Conservation (phyloP, 768 basidiomycete genomes). For the Strobilomyces echinocephalus region DNA sequence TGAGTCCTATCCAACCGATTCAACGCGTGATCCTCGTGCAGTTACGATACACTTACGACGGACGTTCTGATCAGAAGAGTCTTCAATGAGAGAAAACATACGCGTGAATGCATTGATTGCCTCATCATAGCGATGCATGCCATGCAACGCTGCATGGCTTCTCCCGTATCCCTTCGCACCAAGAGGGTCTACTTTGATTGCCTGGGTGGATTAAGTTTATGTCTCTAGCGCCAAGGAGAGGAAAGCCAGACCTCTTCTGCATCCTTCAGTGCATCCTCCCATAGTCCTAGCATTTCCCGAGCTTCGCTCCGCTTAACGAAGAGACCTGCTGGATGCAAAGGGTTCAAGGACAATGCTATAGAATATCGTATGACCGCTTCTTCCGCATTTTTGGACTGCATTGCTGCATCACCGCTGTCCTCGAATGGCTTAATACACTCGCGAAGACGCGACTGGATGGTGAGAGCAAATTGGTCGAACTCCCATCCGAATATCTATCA, state of each 20-base stretch:
- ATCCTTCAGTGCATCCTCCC: not conserved
- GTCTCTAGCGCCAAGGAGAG: not conserved
- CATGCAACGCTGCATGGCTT: too few relatives aligned
- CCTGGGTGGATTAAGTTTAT: not conserved
- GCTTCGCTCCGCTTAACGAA: constrained; percentile 7
- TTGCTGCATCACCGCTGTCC: not conserved
- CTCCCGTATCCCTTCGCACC: too few relatives aligned
- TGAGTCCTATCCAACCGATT: too few relatives aligned
- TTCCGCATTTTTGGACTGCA: not conserved
- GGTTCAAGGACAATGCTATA: constrained; percentile 2
- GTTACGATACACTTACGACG: too few relatives aligned
- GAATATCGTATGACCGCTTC: constrained; percentile 4
- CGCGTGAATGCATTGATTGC: too few relatives aligned
- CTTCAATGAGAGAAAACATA: too few relatives aligned
- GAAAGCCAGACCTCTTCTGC: not conserved
- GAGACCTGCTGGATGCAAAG: not conserved
- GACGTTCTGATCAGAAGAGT: too few relatives aligned
- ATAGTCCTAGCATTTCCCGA: not conserved
- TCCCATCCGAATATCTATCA: not conserved
- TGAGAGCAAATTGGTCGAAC: not conserved
- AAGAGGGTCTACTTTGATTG: too few relatives aligned
- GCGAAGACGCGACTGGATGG: not conserved
- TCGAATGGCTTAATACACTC: not conserved
- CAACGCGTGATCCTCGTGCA: too few relatives aligned
- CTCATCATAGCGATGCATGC: too few relatives aligned